Base-by-base conservation (phyloP, 108 stramenopile genomes). In the Fragilaria crotonensis region DNA sequence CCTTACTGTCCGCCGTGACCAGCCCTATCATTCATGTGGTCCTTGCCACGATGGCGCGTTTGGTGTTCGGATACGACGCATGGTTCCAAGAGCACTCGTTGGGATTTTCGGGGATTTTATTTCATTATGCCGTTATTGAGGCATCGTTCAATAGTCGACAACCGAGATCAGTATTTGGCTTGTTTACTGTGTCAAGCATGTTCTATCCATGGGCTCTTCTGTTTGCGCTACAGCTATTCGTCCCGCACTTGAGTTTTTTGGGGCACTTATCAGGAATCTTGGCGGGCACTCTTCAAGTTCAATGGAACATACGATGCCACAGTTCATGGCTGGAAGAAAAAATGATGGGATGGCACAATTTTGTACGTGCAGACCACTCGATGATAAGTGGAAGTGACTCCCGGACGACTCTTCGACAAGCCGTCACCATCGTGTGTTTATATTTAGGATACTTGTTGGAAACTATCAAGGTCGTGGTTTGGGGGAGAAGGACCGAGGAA, bases 101-200 rank as follows among this genome's bases (percentile, higher is more conserved):
- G 31, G 93, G 93, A 30, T 94, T 88, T 48, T 82, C 80, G 11
- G 93, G 89, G 2, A 79, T 94, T 11, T 64, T 94, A 4, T 94
- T 94, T 66, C 84, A 90, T 45, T 36, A 87, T n/a, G 77, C 71
- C 17, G 87, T 94, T 4, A 32, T 94, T 57, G 93, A 94, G 61
- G 61, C 74, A 41, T 72, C 77, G 52, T 33, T 73, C 25, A 57
- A 57, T 52, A 20, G 14, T 9, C 59, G 63, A 29, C 36, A 41
- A 41, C 62, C 76, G 18, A 67, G 87, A 32, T 77, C 69, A 49
- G 58, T 89, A 9, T 93, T 93, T 68, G 90, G 90, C 9, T 26
- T 89, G 1, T 26, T 89, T 7, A 44, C 67, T 22, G 87, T 93
- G 0, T 81, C 85, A 9, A 60, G 85, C 2, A 72, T 59, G 18